Percentiles rank a stretch among this genome's conserved stretches.
Evolutionary conservation across 176 grass and related monocot species (phyloP).

Genomic region (sorghum (Sorghum bicolor)): DNA sequence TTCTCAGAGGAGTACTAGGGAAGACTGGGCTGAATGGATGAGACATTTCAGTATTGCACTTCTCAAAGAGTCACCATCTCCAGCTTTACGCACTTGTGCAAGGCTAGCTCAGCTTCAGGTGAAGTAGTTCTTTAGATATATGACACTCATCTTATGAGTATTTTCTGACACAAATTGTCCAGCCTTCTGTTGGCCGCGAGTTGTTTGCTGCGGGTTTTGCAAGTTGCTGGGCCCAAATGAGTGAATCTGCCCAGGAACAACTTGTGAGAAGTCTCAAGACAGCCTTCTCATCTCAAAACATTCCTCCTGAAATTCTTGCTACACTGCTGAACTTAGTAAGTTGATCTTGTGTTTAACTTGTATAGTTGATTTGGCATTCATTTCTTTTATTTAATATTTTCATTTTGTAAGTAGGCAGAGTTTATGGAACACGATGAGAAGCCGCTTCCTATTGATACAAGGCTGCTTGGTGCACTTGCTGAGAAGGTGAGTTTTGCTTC

Average conservation of each 20-base stretch:
- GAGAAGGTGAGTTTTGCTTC: slow-evolving; percentile 69
- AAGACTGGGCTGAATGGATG: slow-evolving; percentile 99
- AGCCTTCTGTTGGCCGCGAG: slow-evolving; percentile 94
- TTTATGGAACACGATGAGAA: slow-evolving; percentile 99
- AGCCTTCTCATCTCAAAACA: slow-evolving; percentile 98
- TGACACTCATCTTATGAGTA: slow-evolving; percentile 21
- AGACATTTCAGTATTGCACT: slow-evolving; percentile 98
- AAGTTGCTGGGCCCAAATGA: slow-evolving; percentile 99
- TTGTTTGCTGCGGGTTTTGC: slow-evolving; percentile 98
- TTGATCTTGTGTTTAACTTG: slow-evolving; percentile 14
- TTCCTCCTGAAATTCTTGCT: slow-evolving; percentile 95
- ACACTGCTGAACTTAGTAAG: slow-evolving; percentile 90
- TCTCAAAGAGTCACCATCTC: slow-evolving; percentile 95
- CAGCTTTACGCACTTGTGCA: slow-evolving; percentile 91
- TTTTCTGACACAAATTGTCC: slow-evolving; percentile 59
- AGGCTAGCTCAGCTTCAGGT: slow-evolving; percentile 96
- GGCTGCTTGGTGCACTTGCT: slow-evolving; percentile 94
- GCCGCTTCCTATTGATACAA: slow-evolving; percentile 98
- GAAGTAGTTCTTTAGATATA: slow-evolving; percentile 33
- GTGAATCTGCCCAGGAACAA: slow-evolving; percentile 85
- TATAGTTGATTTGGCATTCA: background rate
- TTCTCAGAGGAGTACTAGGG: slow-evolving; percentile 96
- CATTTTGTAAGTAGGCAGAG: slow-evolving; percentile 65
- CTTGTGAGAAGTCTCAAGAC: slow-evolving; percentile 98
- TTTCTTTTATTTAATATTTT: slow-evolving; percentile 27